These are phyloP conservation scores for Cercospora zeina DNA, from an alignment of 2,329 filamentous ascomycete species.

Conservation along the genomic window DNA sequence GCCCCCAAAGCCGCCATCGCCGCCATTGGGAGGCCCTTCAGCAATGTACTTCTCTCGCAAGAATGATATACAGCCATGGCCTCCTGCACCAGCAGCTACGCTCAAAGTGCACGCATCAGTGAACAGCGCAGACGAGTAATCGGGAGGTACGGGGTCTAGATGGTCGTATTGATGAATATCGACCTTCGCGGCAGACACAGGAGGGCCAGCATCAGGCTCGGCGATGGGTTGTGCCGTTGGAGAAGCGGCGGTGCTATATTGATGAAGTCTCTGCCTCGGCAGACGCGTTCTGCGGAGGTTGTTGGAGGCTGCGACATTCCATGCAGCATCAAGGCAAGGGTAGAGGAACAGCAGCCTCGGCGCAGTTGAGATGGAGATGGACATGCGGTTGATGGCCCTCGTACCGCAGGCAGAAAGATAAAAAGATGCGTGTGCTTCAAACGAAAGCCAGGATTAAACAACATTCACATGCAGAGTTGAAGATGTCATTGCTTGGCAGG, in stretches of 20 bases:
- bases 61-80: constrained; percentile 92
- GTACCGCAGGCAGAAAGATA: constrained; percentile 11
- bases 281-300: constrained; percentile 2
- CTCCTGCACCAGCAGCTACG: constrained; percentile 76
- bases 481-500: constrained; percentile 12
- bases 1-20: constrained; percentile 88
- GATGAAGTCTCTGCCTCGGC: constrained; percentile 15
- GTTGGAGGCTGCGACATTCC: constrained; percentile 7
- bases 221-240: constrained; percentile 9
- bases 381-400: constrained; percentile 3
- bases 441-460: constrained; percentile 6
- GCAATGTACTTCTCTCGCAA: constrained; percentile 85
- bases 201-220: constrained; percentile 9
- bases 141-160: constrained; percentile 66
- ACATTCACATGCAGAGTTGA: constrained; percentile 12
- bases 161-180: constrained; percentile 17
- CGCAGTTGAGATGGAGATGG: constrained; percentile 8
- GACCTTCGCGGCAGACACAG: background rate
- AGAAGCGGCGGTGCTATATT: constrained; percentile 25
- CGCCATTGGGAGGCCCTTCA: constrained; percentile 89
- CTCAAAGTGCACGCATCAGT: constrained; percentile 80
- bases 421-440: background rate
- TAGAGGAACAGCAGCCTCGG: constrained; percentile 46
- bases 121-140: constrained; percentile 81
- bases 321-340: constrained; percentile 40